Evolutionary conservation across 306 rosid species (phyloP).

Genomic region (Medicago lupulina): DNA sequence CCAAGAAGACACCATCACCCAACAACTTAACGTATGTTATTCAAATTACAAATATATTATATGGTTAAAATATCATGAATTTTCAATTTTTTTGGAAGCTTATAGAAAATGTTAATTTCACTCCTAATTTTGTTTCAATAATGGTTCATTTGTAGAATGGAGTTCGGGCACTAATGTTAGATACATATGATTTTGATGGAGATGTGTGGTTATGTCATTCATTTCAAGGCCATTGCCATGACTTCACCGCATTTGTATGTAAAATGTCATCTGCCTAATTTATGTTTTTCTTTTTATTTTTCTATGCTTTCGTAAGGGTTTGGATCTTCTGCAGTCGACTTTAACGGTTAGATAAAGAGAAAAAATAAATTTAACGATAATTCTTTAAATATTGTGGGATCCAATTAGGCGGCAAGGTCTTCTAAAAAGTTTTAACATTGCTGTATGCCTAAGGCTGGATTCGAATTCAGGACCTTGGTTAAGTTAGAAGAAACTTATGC

Average conservation of each 20-base stretch:
- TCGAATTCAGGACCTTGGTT: no score
- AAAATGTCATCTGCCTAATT: neutral
- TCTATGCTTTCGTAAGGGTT: neutral
- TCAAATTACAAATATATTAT: neutral
- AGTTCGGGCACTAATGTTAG: constrained; percentile 80
- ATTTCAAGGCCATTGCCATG: constrained; percentile 68
- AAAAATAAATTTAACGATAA: no score
- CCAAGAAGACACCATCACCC: constrained; percentile 81
- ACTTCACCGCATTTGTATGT: constrained; percentile 86
- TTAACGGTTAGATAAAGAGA: neutral
- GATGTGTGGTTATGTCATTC: constrained; percentile 96
- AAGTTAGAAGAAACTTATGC: no score
- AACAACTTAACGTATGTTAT: constrained; percentile 70
- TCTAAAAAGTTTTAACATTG: no score
- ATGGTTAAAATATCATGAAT: neutral
- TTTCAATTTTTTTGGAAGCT: neutral
- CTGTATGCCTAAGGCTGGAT: no score
- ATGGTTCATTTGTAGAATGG: constrained; percentile 66
- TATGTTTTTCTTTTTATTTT: neutral
- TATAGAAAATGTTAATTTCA: constrained; percentile 15
- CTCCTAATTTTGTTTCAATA: neutral
- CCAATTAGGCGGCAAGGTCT: no score
- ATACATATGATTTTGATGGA: constrained; percentile 79
- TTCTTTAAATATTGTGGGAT: no score
- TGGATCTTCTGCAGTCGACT: neutral